phyloP scores from a whole-genome alignment of 2,329 filamentous ascomycete genomes.

The Pseudopithomyces maydicus region DNA sequence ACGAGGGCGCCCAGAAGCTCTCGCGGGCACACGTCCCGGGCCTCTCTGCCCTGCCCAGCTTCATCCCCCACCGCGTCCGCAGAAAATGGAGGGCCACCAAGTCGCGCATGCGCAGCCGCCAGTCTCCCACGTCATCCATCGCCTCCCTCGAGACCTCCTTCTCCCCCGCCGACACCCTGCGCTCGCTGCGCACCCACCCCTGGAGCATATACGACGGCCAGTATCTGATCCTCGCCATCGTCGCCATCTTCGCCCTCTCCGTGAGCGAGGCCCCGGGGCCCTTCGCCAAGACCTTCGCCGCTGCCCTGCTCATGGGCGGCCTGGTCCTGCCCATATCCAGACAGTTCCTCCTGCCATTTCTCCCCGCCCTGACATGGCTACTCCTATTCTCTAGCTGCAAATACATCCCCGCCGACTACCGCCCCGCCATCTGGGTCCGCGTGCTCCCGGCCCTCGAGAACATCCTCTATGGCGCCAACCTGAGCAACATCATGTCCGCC shows the following conservation, averaged over 20 bases:
- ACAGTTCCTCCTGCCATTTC: slow-evolving; percentile 88
- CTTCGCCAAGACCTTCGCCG: slow-evolving; percentile 74
- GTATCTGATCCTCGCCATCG: slow-evolving; percentile 74
- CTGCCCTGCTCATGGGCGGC: slow-evolving; percentile 69
- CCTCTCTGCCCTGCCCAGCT: slow-evolving; percentile 55
- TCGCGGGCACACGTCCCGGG: slow-evolving; percentile 51
- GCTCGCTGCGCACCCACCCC: slow-evolving; percentile 74
- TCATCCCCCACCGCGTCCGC: slow-evolving; percentile 68
- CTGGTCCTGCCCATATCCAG: slow-evolving; percentile 82
- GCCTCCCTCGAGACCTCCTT: slow-evolving; percentile 80
- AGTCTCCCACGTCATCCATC: slow-evolving; percentile 73
- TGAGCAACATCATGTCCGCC: slow-evolving; percentile 92
- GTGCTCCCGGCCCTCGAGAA: slow-evolving; percentile 94
- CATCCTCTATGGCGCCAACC: slow-evolving; percentile 92
- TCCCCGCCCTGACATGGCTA: slow-evolving; percentile 84
- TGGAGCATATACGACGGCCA: slow-evolving; percentile 87
- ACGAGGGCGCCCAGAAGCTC: slow-evolving; percentile 45
- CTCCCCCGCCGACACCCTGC: slow-evolving; percentile 77
- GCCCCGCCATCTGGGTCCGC: slow-evolving; percentile 93
- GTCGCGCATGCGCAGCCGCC: slow-evolving; percentile 69
- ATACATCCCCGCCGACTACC: slow-evolving; percentile 89
- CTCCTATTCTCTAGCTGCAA: slow-evolving; percentile 92
- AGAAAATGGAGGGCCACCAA: slow-evolving; percentile 64
- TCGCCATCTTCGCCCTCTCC: slow-evolving; percentile 81
- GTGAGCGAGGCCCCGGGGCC: slow-evolving; percentile 81